Percentiles rank a stretch among this genome's conserved stretches.
These are phyloP conservation scores for Microcera coccophila DNA, from an alignment of 2,329 filamentous ascomycete genomes.

Conservation along the genomic window DNA sequence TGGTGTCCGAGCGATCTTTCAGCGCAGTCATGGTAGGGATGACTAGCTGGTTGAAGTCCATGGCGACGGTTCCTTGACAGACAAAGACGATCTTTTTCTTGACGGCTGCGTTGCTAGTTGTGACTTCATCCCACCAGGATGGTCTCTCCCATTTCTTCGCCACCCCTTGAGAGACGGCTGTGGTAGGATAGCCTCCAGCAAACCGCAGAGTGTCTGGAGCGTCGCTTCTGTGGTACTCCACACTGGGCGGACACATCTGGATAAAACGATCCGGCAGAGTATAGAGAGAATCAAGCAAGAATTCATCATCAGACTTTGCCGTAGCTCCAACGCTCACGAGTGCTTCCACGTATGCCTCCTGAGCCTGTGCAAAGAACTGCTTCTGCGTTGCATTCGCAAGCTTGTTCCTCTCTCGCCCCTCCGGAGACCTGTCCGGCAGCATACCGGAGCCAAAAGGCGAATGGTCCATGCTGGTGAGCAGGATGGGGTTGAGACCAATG, in stretches of 20 bases:
- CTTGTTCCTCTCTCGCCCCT: background rate
- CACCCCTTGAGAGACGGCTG: background rate
- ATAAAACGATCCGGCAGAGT: constrained; percentile 6
- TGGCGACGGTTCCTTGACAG: constrained; percentile 9
- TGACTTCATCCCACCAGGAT: background rate
- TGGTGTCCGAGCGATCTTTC: constrained; percentile 2
- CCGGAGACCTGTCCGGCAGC: background rate
- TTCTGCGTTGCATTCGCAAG: background rate
- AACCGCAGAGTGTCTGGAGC: constrained; percentile 2
- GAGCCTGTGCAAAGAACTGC: background rate
- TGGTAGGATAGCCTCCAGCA: background rate
- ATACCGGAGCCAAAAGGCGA: background rate
- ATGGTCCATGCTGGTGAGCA: background rate
- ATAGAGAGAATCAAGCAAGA: constrained; percentile 7
- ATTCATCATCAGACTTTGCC: background rate
- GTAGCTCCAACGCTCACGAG: background rate
- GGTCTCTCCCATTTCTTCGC: background rate
- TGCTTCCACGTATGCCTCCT: background rate
- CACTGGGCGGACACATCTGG: constrained; percentile 7
- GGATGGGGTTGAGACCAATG: background rate
- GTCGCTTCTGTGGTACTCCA: constrained; percentile 10
- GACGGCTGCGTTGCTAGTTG: background rate
- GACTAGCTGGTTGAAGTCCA: constrained; percentile 8
- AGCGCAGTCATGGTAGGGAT: constrained; percentile 5
- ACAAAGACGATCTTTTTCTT: constrained; percentile 8